These are phyloP conservation scores for Arabis hirsuta DNA, from an alignment of 345 rosid species.

Conservation along the genomic window DNA sequence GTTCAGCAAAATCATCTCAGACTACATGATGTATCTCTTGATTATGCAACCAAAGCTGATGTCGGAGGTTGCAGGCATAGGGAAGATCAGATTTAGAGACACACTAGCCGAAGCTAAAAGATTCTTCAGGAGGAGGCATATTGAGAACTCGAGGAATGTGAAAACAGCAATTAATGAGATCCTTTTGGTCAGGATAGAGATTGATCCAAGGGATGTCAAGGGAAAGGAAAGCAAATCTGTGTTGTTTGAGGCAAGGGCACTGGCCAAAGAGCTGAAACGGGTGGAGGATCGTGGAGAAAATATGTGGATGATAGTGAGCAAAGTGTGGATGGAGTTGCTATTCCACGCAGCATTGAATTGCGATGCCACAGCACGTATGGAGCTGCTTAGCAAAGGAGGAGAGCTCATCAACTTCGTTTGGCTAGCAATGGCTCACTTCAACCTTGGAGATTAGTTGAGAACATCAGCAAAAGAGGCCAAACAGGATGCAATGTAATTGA, in stretches of 20 bases:
- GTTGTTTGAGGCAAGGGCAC: slow-evolving; percentile 52
- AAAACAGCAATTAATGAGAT: slow-evolving; percentile 26
- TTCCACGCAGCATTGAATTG: slow-evolving; percentile 54
- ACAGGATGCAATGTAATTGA: background rate
- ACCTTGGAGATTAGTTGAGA: slow-evolving; percentile 44
- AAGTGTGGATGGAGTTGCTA: slow-evolving; percentile 60
- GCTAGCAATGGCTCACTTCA: slow-evolving; percentile 66
- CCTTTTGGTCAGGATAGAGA: slow-evolving; percentile 34
- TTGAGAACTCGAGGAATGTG: background rate
- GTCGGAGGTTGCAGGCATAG: slow-evolving; percentile 54
- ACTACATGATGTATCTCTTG: slow-evolving; percentile 60
- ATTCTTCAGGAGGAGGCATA: slow-evolving; percentile 36
- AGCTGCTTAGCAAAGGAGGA: slow-evolving; percentile 58
- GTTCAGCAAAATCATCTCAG: slow-evolving; percentile 50
- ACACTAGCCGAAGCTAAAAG: slow-evolving; percentile 47
- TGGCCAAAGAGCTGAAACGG: slow-evolving; percentile 49
- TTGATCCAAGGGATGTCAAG: slow-evolving; percentile 46
- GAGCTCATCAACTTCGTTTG: slow-evolving; percentile 60
- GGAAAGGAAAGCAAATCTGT: slow-evolving; percentile 60
- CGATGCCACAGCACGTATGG: slow-evolving; percentile 53
- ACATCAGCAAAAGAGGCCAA: background rate
- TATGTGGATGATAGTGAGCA: slow-evolving; percentile 52
- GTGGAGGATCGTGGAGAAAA: slow-evolving; percentile 4
- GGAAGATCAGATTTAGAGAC: slow-evolving; percentile 51
- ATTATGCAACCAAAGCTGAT: slow-evolving; percentile 52